A percentile compares a stretch with the other conserved stretches of the same genome.
Evolutionary conservation across 2,329 filamentous ascomycete genomes (phyloP).

Genomic region (Aspergillus ibericus): DNA sequence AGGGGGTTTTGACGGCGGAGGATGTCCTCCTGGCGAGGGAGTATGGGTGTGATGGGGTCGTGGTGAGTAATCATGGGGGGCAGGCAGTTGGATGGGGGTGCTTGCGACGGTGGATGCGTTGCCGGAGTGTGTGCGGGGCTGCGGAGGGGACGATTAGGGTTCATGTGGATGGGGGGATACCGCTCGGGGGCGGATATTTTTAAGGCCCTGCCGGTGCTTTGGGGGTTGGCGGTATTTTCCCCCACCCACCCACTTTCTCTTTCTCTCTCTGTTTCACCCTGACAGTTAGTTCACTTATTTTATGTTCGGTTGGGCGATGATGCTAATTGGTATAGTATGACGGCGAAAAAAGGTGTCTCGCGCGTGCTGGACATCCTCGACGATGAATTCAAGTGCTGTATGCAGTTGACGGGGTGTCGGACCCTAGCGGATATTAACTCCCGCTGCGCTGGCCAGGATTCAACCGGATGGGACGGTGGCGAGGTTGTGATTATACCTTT

Average conservation of each 20-base stretch:
- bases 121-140: slow-evolving; percentile 25
- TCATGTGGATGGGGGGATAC: slow-evolving; percentile 37
- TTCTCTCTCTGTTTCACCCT: too few relatives aligned
- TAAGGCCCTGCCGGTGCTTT: slow-evolving; percentile 36
- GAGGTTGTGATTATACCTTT: slow-evolving; percentile 15
- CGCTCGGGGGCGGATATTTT: slow-evolving; percentile 38
- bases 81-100: slow-evolving; percentile 39
- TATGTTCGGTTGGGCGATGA: too few relatives aligned
- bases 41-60: slow-evolving; percentile 38
- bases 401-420: slow-evolving; percentile 30
- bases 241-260: too few relatives aligned
- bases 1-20: slow-evolving; percentile 34
- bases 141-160: slow-evolving; percentile 34
- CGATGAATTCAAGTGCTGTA: slow-evolving; percentile 33
- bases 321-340: slow-evolving; percentile 25
- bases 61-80: slow-evolving; percentile 43
- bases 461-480: slow-evolving; percentile 23
- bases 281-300: too few relatives aligned
- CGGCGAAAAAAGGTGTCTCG: slow-evolving; percentile 33
- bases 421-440: slow-evolving; percentile 27
- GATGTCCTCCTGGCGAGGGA: slow-evolving; percentile 37
- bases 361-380: slow-evolving; percentile 32
- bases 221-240: slow-evolving; percentile 36
- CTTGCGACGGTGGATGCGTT: slow-evolving; percentile 41
- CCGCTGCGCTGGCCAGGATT: slow-evolving; percentile 21